Conservation (phyloP, 345 rosid species). For the Heritiera fomes region DNA sequence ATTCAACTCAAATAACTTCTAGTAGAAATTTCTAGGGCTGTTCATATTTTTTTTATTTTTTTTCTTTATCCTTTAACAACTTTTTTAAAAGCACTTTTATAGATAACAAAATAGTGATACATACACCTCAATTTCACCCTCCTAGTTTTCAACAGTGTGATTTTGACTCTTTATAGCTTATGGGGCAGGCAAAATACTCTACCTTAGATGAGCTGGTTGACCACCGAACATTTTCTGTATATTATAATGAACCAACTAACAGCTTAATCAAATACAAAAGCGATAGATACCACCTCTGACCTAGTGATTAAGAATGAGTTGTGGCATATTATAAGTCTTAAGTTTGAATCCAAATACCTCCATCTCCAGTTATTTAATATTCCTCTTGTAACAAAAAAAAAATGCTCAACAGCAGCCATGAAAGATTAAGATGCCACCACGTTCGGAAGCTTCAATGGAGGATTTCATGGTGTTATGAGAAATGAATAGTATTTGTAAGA, state of each 20-base stretch:
- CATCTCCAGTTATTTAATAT: too few relatives aligned
- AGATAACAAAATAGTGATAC: neutral
- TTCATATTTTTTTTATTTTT: neutral
- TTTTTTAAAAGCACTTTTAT: neutral
- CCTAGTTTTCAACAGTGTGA: conserved; percentile 19
- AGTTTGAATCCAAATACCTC: too few relatives aligned
- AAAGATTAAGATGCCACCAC: neutral
- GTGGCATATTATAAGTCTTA: too few relatives aligned
- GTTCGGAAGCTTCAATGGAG: neutral
- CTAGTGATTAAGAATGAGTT: too few relatives aligned
- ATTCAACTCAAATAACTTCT: neutral
- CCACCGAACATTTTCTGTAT: conserved; percentile 16
- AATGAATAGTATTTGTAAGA: neutral
- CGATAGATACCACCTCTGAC: conserved; percentile 1
- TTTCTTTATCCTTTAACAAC: neutral
- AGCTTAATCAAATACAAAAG: neutral
- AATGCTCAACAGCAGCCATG: neutral
- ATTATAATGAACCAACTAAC: conserved; percentile 18
- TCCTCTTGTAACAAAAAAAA: neutral
- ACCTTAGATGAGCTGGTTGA: conserved; percentile 23
- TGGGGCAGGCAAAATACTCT: conserved; percentile 19
- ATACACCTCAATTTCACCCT: neutral
- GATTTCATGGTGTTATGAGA: neutral
- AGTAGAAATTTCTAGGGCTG: neutral
- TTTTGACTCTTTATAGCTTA: conserved; percentile 17